Evolutionary conservation across 1,284 basidiomycete species (phyloP).

Genomic region (Ustilago tritici): DNA sequence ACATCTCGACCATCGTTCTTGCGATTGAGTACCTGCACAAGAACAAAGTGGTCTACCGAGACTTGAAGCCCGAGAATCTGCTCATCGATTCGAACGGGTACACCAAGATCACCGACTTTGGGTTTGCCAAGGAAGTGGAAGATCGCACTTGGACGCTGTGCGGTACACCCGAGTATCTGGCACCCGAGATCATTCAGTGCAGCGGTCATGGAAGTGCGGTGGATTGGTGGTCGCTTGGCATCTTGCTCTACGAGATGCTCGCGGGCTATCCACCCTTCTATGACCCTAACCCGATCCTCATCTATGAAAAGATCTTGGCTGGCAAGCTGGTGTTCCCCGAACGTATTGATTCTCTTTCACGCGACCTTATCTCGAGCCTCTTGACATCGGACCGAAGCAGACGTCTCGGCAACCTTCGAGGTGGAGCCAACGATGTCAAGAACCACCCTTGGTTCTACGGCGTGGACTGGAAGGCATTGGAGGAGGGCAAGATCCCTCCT

Average conservation of each 20-base stretch:
- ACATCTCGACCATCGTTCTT: conserved; percentile 73
- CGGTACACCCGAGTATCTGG: conserved; percentile 67
- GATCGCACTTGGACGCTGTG: conserved; percentile 65
- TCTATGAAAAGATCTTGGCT: conserved; percentile 71
- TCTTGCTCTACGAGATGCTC: conserved; percentile 66
- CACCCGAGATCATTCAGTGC: conserved; percentile 67
- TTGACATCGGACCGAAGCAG: conserved; percentile 72
- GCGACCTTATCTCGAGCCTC: conserved; percentile 72
- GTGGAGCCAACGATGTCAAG: conserved; percentile 72
- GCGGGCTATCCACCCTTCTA: conserved; percentile 68
- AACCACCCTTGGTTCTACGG: conserved; percentile 72
- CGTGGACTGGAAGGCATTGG: conserved; percentile 71
- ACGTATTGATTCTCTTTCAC: conserved; percentile 72
- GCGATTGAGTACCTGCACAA: conserved; percentile 69
- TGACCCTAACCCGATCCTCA: conserved; percentile 52
- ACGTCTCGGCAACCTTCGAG: conserved; percentile 72
- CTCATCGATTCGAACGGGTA: conserved; percentile 57
- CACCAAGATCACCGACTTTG: conserved; percentile 67
- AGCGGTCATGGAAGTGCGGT: conserved; percentile 63
- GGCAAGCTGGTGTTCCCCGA: conserved; percentile 72
- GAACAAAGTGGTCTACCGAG: conserved; percentile 64
- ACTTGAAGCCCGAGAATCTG: conserved; percentile 68
- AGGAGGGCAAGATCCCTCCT: conserved; percentile 71
- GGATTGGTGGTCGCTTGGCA: conserved; percentile 68
- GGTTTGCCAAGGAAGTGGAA: conserved; percentile 63